Evolutionary conservation across 2,329 filamentous ascomycete genomes (phyloP), one percentile per base, ranked within the genome.

Genomic region (Aschersonia sp.): DNA sequence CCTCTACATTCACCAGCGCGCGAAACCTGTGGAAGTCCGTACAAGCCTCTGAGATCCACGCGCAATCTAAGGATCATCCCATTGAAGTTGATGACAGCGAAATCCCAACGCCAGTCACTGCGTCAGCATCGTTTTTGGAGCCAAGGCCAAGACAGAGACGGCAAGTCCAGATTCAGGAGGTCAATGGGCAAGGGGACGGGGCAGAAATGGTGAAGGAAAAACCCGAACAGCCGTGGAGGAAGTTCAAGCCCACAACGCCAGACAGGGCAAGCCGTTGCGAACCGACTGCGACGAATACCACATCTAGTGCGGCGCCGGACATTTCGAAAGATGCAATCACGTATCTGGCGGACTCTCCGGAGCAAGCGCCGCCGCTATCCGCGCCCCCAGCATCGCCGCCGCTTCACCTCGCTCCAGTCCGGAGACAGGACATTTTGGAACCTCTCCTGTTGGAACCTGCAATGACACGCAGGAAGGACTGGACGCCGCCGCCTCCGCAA

Each of bases 401-500:
- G 3, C 40, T 14, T 41, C 44, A 35, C 42, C 41, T 32, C 30
- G 43, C 32, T 31, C 7, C 1, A 7, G 11, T n/a, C 41, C 41
- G 30, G 11, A 30, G 10, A 11, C 39, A 40, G 10, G 41, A 44
- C 12, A 12, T 12, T 6, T 47, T 59, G n/a, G 64, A 65, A 45
- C 56, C 65, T 0, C 53, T 68, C 3, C 55, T 61, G 22, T 49
- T 71, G 7, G 71, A 74, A 46, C 61, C 59, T 43, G 83, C 82
- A 6, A 59, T 74, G 30, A 67, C 65, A 43, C 70, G 83, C 50
- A 71, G 78, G 50, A 57, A 65, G 11, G 72, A 81, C 49, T 88
- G 84, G 84, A 88, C 84, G 1, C 84, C 83, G 2, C 73, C 78
- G 4, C 70, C 67, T 44, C 58, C 67, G 35, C 68, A 67, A 41